phyloP scores from a whole-genome alignment of 441 rosid species.

The Populus trichocarpa region DNA sequence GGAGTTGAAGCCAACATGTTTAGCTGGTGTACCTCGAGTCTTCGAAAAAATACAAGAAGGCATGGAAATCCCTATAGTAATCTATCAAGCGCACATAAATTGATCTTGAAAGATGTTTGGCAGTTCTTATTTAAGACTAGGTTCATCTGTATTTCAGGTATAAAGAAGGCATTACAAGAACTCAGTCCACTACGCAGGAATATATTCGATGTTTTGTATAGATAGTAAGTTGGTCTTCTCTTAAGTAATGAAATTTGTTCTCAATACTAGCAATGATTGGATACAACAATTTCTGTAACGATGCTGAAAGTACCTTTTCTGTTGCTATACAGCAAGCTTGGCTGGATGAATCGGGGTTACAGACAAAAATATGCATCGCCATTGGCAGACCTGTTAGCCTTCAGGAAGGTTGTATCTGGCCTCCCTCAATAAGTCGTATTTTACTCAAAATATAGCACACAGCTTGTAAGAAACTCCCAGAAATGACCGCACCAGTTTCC shows the following conservation, averaged over 20 bases:
- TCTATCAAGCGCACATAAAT: background rate
- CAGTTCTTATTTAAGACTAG: slow-evolving; percentile 3
- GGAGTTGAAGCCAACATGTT: slow-evolving; percentile 83
- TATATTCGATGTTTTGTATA: slow-evolving; percentile 66
- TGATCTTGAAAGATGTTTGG: background rate
- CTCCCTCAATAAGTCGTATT: background rate
- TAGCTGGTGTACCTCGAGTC: slow-evolving; percentile 95
- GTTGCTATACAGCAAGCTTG: slow-evolving; percentile 59
- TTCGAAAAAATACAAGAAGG: slow-evolving; percentile 88
- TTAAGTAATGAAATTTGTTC: background rate
- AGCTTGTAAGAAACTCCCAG: background rate
- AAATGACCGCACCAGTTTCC: background rate
- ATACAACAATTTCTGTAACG: background rate
- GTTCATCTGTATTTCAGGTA: slow-evolving; percentile 36
- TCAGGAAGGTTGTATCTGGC: slow-evolving; percentile 70
- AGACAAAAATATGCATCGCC: slow-evolving; percentile 79
- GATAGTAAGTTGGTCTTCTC: slow-evolving; percentile 43
- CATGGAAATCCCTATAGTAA: slow-evolving; percentile 20
- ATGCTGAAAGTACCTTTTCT: background rate
- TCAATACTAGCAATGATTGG: background rate
- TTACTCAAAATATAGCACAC: background rate
- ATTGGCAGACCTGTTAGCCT: slow-evolving; percentile 82
- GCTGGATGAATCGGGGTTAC: slow-evolving; percentile 83
- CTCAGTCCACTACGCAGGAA: slow-evolving; percentile 65
- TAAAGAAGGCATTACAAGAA: slow-evolving; percentile 59